These are phyloP conservation scores for Leccinum imitatum DNA, from an alignment of 768 basidiomycete genomes.

Conservation along the genomic window DNA sequence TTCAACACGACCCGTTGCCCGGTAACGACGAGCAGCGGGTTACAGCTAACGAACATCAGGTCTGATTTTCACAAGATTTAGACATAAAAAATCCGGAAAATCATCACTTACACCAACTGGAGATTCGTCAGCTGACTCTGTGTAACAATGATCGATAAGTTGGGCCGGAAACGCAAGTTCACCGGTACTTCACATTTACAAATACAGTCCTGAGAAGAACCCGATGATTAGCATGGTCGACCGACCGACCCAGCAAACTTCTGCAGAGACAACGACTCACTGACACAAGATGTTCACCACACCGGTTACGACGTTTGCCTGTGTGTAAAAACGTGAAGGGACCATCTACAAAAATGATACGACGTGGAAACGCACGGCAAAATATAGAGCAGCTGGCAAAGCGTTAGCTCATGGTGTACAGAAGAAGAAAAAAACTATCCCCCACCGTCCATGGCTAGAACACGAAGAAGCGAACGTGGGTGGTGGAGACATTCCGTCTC, in stretches of 20 bases:
- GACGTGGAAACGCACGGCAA: neutral
- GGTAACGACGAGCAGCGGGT: conserved; percentile 10
- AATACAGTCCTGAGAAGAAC: neutral
- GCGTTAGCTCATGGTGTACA: neutral
- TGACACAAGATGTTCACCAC: neutral
- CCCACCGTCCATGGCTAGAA: conserved; percentile 11
- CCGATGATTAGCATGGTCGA: neutral
- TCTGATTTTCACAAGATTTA: neutral
- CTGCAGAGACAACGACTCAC: conserved; percentile 1
- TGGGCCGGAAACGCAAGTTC: neutral
- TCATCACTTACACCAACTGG: neutral
- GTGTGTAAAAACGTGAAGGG: neutral
- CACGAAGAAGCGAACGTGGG: neutral
- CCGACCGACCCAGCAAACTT: neutral
- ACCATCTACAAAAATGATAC: neutral
- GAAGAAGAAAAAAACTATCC: neutral
- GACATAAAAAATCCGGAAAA: too few species aligned
- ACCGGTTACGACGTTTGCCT: neutral
- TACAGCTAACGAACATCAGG: neutral
- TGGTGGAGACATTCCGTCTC: neutral
- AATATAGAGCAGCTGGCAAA: neutral
- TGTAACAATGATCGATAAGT: neutral
- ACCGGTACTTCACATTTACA: neutral
- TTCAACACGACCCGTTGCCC: conserved; percentile 23
- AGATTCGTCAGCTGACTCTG: conserved; percentile 5